Evolutionary conservation across 768 basidiomycete genomes (phyloP).

Genomic region (Termitomyces sp.): DNA sequence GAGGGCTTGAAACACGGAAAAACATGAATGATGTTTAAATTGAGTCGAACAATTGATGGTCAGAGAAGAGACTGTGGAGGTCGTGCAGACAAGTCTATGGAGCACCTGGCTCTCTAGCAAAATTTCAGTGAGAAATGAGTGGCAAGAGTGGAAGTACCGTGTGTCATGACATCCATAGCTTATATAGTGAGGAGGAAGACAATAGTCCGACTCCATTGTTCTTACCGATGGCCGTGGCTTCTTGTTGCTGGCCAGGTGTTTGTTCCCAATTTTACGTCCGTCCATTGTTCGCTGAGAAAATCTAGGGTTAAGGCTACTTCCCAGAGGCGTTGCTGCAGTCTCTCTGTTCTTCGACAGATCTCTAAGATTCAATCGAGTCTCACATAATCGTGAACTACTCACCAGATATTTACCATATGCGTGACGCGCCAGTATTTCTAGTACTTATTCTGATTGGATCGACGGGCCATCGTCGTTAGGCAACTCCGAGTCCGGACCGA

Average conservation of each 20-base stretch:
- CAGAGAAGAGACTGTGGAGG: constrained; percentile 12
- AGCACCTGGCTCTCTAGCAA: constrained; percentile 17
- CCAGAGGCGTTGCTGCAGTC: too few species aligned
- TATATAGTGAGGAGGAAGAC: constrained; percentile 12
- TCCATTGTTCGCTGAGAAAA: constrained; percentile 9
- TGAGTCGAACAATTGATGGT: neutral
- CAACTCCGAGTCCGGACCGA: too few species aligned
- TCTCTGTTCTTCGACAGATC: too few species aligned
- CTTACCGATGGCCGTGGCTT: neutral
- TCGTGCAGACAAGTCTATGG: constrained; percentile 11
- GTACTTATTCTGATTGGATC: too few species aligned
- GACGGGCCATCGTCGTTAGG: too few species aligned
- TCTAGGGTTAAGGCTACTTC: constrained; percentile 5
- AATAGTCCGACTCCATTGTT: constrained; percentile 12
- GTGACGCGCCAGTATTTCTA: too few species aligned
- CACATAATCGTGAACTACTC: too few species aligned
- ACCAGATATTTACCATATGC: too few species aligned
- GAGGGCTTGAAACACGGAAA: constrained; percentile 3
- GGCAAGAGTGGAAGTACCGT: neutral
- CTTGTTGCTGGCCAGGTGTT: neutral
- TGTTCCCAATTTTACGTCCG: neutral
- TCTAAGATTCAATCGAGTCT: too few species aligned
- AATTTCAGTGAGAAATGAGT: neutral
- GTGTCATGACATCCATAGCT: neutral
- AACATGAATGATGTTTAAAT: neutral